Evolutionary conservation across 208 protist species (phyloP).

Genomic region (Spongospora subterranea): DNA sequence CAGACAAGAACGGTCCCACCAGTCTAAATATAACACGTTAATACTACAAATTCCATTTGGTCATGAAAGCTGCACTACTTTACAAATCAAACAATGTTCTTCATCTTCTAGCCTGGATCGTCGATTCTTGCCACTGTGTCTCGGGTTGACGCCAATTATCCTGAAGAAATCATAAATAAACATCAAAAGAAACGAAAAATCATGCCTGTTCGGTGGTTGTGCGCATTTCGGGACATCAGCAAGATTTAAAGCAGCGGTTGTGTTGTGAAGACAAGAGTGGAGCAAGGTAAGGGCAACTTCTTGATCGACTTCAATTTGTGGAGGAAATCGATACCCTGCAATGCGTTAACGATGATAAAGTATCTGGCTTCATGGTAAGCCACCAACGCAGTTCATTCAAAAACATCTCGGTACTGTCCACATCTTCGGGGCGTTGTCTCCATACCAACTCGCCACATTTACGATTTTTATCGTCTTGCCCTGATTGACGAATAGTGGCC

Average conservation of each 20-base stretch:
- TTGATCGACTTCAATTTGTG: neutral
- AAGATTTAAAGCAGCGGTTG: neutral
- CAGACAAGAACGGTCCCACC: constrained; percentile 49
- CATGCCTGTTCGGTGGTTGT: neutral
- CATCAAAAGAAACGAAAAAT: neutral
- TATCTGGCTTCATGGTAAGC: neutral
- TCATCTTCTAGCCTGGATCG: neutral
- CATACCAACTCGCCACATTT: neutral
- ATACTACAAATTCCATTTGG: no score
- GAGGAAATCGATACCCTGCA: neutral
- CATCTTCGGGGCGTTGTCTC: neutral
- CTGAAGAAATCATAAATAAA: no score
- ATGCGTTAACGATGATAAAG: neutral
- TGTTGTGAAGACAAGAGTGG: neutral
- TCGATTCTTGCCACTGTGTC: no score
- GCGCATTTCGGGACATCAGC: neutral
- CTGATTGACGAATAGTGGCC: no score
- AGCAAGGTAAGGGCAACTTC: constrained; percentile 17
- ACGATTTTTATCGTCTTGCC: no score
- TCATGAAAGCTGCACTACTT: neutral
- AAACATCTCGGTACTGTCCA: neutral
- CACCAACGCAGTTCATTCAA: neutral
- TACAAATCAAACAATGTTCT: constrained; percentile 19
- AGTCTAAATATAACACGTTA: neutral
- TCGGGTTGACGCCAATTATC: no score